Evolutionary conservation across 2,329 filamentous ascomycete species (phyloP), one percentile per base, ranked within the genome.

Genomic region (Venturia pyrina): DNA sequence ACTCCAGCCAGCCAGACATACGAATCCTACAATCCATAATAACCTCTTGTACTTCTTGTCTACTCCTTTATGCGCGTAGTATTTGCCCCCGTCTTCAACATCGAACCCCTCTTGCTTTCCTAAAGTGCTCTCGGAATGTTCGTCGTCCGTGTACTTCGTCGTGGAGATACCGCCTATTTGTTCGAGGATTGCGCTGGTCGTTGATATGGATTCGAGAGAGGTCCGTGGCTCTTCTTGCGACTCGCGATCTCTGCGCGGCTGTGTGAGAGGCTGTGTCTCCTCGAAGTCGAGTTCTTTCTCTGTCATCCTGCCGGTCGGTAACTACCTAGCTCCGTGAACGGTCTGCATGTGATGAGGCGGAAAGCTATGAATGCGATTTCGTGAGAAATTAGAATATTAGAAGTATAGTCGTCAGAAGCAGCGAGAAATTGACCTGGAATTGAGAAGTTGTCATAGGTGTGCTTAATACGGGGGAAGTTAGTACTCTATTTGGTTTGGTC

Each of bases 151-250:
- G 37, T 57, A 41, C 69, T 68, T 71, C 71, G 69, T 75, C 68
- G 66, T 69, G 65, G 70, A 82, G 75, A 72, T 76, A 73, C 90
- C 87, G 71, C 85, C 83, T 69, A 93, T 83, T 68, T 88, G 86
- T 70, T 95, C 90, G 73, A 95, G 90, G 65, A 95, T 85, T 17
- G 95, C 81, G 71, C 90, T 93, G 4, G 89, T 92, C 13, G 90
- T 93, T 43, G 90, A 95, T n/a, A 87, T 87, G 50, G 88, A 89
- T n/a, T 89, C 90, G 59, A 85, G 75, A 3, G 90, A 91, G 68
- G 83, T 83, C 64, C 73, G 72, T 6, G 70, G 74, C 59, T 72
- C 71, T 68, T 75, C 75, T 68, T 75, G 72, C 66, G 75, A 76
- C 67, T 68, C 67, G 67, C 72, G 73, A 65, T 72, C 66, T 46